Percentiles rank a stretch among this genome's conserved stretches.
phyloP scores from a whole-genome alignment of 768 basidiomycete species.

The Auriculariales sp. region DNA sequence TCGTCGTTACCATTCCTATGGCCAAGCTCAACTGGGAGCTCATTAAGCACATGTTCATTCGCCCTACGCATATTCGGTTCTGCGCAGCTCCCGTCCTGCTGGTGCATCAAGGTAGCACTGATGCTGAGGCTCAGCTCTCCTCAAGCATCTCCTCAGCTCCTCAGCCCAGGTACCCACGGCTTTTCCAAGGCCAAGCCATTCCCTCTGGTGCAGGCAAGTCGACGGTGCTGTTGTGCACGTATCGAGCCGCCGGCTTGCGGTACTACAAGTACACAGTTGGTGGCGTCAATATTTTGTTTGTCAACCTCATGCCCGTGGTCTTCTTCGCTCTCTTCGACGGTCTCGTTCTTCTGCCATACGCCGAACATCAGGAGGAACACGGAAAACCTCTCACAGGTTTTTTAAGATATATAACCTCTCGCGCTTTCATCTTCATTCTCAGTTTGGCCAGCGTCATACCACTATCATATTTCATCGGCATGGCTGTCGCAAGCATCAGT shows the following conservation, averaged over 20 bases:
- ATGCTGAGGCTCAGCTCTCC: constrained; percentile 10
- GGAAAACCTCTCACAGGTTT: constrained; percentile 47
- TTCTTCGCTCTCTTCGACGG: constrained; percentile 95
- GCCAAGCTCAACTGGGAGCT: constrained; percentile 95
- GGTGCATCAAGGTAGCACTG: constrained; percentile 25
- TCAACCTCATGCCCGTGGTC: constrained; percentile 86
- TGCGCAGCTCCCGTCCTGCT: constrained; percentile 72
- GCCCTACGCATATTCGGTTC: constrained; percentile 81
- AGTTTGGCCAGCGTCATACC: constrained; percentile 88
- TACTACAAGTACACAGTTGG: constrained; percentile 99
- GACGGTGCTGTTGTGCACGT: constrained; percentile 88
- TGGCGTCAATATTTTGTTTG: constrained; percentile 95
- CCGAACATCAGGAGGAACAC: constrained; percentile 40
- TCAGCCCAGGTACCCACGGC: constrained; percentile 41
- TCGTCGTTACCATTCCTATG: constrained; percentile 95
- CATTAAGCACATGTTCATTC: constrained; percentile 61
- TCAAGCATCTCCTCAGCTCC: too few relatives aligned
- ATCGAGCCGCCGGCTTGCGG: constrained; percentile 74
- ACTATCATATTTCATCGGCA: constrained; percentile 96
- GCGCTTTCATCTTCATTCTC: constrained; percentile 68
- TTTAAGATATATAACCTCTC: constrained; percentile 54
- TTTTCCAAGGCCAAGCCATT: constrained; percentile 79
- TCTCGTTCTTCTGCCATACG: constrained; percentile 59
- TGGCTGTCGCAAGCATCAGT: constrained; percentile 98
- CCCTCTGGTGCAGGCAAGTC: constrained; percentile 71